Conservation (phyloP, 116 monocot genomes). For the Papilionanthe hybrid region DNA sequence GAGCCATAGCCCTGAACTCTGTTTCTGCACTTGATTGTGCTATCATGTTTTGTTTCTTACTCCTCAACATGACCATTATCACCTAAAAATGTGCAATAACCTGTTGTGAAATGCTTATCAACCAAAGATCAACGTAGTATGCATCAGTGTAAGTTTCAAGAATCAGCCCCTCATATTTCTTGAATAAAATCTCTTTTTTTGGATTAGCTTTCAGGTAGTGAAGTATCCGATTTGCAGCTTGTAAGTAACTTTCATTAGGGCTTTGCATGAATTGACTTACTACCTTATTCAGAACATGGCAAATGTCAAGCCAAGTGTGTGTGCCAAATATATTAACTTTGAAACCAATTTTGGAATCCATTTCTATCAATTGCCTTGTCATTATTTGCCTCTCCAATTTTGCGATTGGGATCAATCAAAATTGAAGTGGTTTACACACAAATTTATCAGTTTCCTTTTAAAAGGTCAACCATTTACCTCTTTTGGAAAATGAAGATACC, state of each 20-base stretch:
- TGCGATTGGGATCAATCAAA: no score
- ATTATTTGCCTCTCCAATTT: no score
- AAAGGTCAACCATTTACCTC: no score
- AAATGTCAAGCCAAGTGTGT: background rate
- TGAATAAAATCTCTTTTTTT: background rate
- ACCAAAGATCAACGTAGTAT: background rate
- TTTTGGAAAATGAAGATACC: background rate
- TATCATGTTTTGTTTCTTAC: background rate
- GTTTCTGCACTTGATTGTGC: background rate
- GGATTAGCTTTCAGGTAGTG: background rate
- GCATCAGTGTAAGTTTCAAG: background rate
- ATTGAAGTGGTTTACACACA: no score
- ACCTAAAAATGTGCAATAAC: background rate
- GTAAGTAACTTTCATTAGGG: background rate
- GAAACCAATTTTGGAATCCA: background rate
- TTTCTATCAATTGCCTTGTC: no score
- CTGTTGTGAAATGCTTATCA: background rate
- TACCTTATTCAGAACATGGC: background rate
- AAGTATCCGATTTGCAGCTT: background rate
- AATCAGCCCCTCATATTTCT: background rate
- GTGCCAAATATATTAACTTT: background rate
- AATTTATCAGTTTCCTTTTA: no score
- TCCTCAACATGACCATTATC: background rate
- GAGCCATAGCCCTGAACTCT: background rate
- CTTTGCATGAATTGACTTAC: background rate